Percentiles rank a stretch among this genome's conserved stretches.
Evolutionary conservation across 164 flowering plant species (phyloP).

Genomic region (Platanus orientalis): DNA sequence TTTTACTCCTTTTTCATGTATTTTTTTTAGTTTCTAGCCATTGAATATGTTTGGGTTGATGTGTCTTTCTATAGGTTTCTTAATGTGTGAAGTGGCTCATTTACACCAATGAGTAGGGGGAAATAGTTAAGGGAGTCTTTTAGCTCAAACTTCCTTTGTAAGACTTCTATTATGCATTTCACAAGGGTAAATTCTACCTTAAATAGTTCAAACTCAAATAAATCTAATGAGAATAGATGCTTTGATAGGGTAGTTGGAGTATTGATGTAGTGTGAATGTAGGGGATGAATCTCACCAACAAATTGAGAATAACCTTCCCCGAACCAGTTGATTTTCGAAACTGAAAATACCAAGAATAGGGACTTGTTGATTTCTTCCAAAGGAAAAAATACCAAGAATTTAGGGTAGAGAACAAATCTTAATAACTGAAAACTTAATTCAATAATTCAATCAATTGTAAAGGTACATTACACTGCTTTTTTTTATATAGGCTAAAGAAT

Average conservation of each 20-base stretch:
- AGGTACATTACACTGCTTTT: no score
- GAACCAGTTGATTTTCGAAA: no score
- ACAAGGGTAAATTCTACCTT: not conserved
- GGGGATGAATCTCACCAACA: no score
- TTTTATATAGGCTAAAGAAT: no score
- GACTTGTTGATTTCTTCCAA: no score
- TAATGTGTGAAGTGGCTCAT: slow-evolving; percentile 88
- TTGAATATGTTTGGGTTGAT: not conserved
- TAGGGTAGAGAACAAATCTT: no score
- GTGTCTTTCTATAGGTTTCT: slow-evolving; percentile 54
- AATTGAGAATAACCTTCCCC: no score
- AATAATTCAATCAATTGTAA: no score
- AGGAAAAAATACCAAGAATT: no score
- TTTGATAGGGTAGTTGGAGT: not conserved
- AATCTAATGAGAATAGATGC: not conserved
- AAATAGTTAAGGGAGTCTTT: slow-evolving; percentile 93
- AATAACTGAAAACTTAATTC: no score
- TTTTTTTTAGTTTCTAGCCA: not conserved
- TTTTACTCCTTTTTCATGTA: not conserved
- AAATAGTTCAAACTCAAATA: not conserved
- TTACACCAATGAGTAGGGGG: slow-evolving; percentile 91
- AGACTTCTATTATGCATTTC: slow-evolving; percentile 16
- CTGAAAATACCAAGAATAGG: no score
- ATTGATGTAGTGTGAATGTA: no score
- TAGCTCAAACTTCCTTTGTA: slow-evolving; percentile 97